Percentiles rank a stretch among this genome's conserved stretches.
phyloP scores from a whole-genome alignment of 441 rosid species.

The Populus trichocarpa region DNA sequence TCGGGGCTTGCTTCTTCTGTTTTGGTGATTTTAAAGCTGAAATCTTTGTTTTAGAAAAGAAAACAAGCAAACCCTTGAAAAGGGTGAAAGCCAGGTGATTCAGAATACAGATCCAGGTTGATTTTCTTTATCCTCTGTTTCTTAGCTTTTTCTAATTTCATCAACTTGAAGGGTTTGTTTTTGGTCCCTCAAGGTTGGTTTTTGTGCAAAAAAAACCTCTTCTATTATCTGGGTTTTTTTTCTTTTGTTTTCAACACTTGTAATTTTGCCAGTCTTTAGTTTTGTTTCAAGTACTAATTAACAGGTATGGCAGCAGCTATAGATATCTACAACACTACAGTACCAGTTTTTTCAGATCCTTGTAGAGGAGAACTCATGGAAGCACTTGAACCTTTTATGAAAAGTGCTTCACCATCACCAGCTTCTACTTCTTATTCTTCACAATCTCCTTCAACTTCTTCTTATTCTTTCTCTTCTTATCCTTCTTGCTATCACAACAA shows the following conservation, averaged over 20 bases:
- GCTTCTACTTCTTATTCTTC: background rate
- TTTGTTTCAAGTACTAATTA: conserved; percentile 43
- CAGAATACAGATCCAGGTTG: conserved; percentile 69
- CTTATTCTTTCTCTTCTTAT: conserved; percentile 12
- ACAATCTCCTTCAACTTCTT: conserved; percentile 22
- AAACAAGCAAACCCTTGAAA: conserved; percentile 41
- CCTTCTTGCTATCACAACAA: conserved; percentile 17
- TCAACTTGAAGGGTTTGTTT: conserved; percentile 65
- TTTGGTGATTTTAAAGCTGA: conserved; percentile 2
- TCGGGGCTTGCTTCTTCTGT: conserved; percentile 39
- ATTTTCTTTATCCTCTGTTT: background rate
- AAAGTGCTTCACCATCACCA: conserved; percentile 47
- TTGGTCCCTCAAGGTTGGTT: conserved; percentile 38
- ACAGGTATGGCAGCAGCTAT: conserved; percentile 53
- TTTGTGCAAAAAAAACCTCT: background rate
- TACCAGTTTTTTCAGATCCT: conserved; percentile 44
- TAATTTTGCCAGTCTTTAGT: conserved; percentile 34
- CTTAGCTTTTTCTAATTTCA: conserved; percentile 16
- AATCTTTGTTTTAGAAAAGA: background rate
- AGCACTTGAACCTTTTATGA: conserved; percentile 79
- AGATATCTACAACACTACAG: conserved; percentile 41
- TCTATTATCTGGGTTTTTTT: conserved; percentile 13
- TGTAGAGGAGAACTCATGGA: conserved; percentile 71
- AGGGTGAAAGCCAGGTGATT: conserved; percentile 59
- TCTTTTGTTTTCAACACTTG: background rate